phyloP scores from a whole-genome alignment of 208 protist genomes.

The Crithidia thermophila region DNA sequence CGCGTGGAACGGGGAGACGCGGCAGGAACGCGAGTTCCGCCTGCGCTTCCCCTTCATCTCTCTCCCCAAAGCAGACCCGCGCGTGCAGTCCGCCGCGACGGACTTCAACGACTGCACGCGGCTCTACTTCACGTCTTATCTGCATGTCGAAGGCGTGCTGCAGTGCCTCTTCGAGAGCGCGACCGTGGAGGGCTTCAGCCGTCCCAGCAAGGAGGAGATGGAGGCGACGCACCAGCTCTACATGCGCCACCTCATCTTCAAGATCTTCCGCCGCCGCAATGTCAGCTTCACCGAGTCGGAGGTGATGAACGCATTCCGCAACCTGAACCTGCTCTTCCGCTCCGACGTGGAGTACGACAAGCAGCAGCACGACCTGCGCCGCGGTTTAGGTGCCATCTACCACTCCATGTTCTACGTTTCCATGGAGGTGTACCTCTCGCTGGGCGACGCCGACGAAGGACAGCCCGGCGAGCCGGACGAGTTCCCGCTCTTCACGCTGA shows the following conservation, averaged over 20 bases:
- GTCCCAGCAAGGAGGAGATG: conserved; percentile 48
- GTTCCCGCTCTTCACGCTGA: conserved; percentile 18
- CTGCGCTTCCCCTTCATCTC: conserved; percentile 56
- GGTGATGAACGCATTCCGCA: conserved; percentile 34
- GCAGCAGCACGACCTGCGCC: conserved; percentile 42
- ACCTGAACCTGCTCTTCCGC: conserved; percentile 47
- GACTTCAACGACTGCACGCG: conserved; percentile 31
- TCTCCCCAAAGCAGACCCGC: conserved; percentile 29
- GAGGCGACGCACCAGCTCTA: conserved; percentile 53
- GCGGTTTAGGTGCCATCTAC: conserved; percentile 38
- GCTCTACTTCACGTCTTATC: conserved; percentile 57
- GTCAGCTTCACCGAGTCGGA: conserved; percentile 48
- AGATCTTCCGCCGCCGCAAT: conserved; percentile 59
- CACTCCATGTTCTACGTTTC: conserved; percentile 62
- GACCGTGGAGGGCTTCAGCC: conserved; percentile 42
- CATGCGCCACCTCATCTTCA: conserved; percentile 69
- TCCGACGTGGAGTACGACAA: conserved; percentile 43
- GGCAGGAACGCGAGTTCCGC: conserved; percentile 45
- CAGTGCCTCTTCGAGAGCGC: conserved; percentile 60
- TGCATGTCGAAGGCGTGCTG: conserved; percentile 52
- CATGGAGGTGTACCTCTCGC: conserved; percentile 60
- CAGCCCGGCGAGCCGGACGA: conserved; percentile 15
- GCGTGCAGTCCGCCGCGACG: conserved; percentile 5
- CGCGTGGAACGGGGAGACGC: conserved; percentile 20
- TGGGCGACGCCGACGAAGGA: conserved; percentile 42